Conservation (phyloP, 108 stramenopile species). For the Nitzschia putrida region DNA sequence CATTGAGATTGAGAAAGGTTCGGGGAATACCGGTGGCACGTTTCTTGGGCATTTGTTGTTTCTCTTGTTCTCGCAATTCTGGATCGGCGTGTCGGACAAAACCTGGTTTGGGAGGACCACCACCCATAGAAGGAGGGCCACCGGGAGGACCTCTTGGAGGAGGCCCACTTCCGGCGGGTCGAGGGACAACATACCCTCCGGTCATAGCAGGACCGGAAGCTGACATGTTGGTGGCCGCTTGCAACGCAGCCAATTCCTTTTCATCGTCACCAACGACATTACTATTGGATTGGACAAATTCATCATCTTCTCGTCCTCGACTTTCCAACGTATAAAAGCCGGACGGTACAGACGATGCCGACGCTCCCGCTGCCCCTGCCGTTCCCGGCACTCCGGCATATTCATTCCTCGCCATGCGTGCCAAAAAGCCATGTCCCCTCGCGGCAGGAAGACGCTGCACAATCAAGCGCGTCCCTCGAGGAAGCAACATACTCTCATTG, state of each 20-base stretch:
- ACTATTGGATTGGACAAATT: slow-evolving; percentile 44
- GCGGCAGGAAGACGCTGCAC: slow-evolving; percentile 76
- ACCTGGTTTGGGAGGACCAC: slow-evolving; percentile 15
- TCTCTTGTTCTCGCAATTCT: slow-evolving; percentile 75
- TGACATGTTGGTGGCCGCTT: slow-evolving; percentile 70
- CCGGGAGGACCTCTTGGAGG: slow-evolving; percentile 9
- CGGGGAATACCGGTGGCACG: slow-evolving; percentile 81
- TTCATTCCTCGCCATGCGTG: slow-evolving; percentile 60
- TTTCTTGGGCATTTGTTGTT: slow-evolving; percentile 58
- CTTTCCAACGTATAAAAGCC: slow-evolving; percentile 83
- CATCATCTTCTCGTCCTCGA: slow-evolving; percentile 62
- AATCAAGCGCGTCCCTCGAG: slow-evolving; percentile 72
- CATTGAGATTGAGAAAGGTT: slow-evolving; percentile 71
- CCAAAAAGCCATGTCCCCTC: slow-evolving; percentile 69
- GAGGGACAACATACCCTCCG: slow-evolving; percentile 21
- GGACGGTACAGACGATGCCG: slow-evolving; percentile 27
- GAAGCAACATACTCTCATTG: slow-evolving; percentile 74
- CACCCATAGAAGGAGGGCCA: slow-evolving; percentile 2
- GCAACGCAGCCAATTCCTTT: slow-evolving; percentile 73
- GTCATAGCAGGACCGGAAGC: slow-evolving; percentile 37
- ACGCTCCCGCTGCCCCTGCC: slow-evolving; percentile 16
- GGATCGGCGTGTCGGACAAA: slow-evolving; percentile 80
- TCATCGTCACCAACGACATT: slow-evolving; percentile 45
- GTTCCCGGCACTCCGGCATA: slow-evolving; percentile 25
- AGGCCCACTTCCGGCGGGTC: slow-evolving; percentile 8